Evolutionary conservation across 345 rosid species (phyloP).

Genomic region (Eucalyptus sideroxylon): DNA sequence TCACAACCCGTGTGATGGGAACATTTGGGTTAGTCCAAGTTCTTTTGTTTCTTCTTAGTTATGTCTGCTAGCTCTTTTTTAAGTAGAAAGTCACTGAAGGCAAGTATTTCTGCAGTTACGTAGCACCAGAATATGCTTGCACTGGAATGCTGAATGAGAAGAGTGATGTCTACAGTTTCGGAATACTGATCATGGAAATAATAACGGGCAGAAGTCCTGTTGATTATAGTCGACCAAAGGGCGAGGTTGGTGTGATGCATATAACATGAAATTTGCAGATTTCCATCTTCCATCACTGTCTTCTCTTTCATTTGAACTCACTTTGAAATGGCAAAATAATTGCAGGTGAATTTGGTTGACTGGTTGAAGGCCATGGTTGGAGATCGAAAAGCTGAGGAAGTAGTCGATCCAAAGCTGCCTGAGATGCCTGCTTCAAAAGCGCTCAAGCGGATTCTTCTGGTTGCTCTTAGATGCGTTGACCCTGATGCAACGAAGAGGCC

Average conservation of each 20-base stretch:
- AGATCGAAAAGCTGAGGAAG: conserved; percentile 78
- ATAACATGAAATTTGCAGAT: neutral
- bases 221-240: conserved; percentile 76
- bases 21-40: conserved; percentile 68
- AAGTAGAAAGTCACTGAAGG: neutral
- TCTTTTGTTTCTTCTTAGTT: neutral
- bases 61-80: neutral
- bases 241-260: conserved; percentile 48
- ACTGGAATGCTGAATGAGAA: conserved; percentile 95
- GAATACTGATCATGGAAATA: conserved; percentile 86
- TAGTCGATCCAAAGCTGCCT: conserved; percentile 77
- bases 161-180: conserved; percentile 91
- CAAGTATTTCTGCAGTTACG: conserved; percentile 35
- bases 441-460: conserved; percentile 70
- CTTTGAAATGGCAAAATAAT: neutral
- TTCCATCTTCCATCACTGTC: neutral
- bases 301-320: neutral
- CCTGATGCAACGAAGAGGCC: conserved; percentile 95
- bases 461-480: conserved; percentile 89
- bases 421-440: conserved; percentile 86
- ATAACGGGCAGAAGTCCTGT: conserved; percentile 88
- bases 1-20: conserved; percentile 96
- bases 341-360: conserved; percentile 87
- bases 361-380: conserved; percentile 93
- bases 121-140: conserved; percentile 97